Evolutionary conservation across 1,139 yeast genomes (phyloP), one percentile per base, ranked within the genome.

Genomic region (Meyerozyma carpophila): DNA sequence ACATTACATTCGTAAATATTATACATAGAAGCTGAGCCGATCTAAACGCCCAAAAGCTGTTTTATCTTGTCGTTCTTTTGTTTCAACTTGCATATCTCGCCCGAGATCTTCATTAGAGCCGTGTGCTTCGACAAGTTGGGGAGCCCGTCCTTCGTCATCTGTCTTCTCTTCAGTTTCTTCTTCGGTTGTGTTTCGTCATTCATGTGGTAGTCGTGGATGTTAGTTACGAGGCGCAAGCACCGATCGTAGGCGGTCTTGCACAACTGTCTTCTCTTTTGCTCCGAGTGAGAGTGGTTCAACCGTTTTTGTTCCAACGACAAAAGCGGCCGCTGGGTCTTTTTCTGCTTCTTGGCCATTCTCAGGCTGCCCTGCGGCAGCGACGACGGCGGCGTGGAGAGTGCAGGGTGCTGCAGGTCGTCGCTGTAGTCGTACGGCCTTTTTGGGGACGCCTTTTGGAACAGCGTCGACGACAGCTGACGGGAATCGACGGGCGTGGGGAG

Each of bases 231-330:
- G 36, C 70, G 58, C 41, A 73, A 60, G 52, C 78, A 72, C 45
- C 78, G 56, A 43, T 80, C 82, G 56, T 80, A 81, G 1, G 86
- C 81, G 31, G 68, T 65, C 60, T 85, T 86, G 58, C 91, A 87
- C 52, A 77, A 63, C 49, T 80, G 82, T 39, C 96, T 72, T 45
- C 96, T 74, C 54, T 79, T 78, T 62, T 87, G 89, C 60, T 88
- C 96, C 43, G 87, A 80, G 41, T 79, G 71, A 7, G 86, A 81
- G 59, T 88, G 96, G 55, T 84, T 84, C 44, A 73, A 59, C 44
- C 93, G 72, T 56, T 84, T 84, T 57, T 86, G 89, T 53, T 82
- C 84, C 42, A 79, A 75, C 0, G 84, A 62, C 24, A 85, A 68
- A 11, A 70, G 59, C n/a, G 72, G 82, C 62, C 69, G 78, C 51